Base-by-base conservation (phyloP, 73 alveolate species). In the Paramecium tetraurelia region DNA sequence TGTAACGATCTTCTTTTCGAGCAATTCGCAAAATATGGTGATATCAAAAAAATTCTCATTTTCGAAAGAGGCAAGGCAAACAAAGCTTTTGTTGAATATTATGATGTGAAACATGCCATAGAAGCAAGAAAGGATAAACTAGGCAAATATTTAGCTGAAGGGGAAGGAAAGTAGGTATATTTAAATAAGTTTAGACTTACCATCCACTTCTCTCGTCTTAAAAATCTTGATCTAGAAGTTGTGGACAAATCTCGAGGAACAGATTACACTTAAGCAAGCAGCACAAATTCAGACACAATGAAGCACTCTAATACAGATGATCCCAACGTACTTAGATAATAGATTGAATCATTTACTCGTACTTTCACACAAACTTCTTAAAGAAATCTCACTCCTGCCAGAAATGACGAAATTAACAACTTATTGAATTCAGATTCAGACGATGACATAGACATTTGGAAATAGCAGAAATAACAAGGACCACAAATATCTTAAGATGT, bases 221-320 rank as follows among this genome's bases (percentile, higher is more conserved):
- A 80, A 46, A 80, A 48, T 35, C 29, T 80, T 12, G 90, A 80
- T 22, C 50, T 80, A 27, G 70, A 40, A 80, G 90, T 80, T 20
- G 90, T 80, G 21, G 90, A 80, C 31, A 80, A 80, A 20, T 80
- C 90, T 80, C 43, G 90, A 41, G 90, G 90, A 27, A 80, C 90
- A 40, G 90, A 80, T 80, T 80, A 80, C 7, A 80, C 90, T 21
- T 24, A 48, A 80, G 48, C 90, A 80, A 41, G 48, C n/a, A 80
- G 90, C 33, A 72, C 86, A 29, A 33, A 72, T 5, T 72, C 86
- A 20, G 86, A 72, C 10, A 27, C 21, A 5, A 63, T 63, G 84
- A 63, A 63, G 48, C 84, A 63, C 48, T 63, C 84, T 12, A 63
- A 63, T 3, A 63, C 84, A 11, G 84, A 63, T 63, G 84, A 63